Evolutionary conservation across 331 rosid species (phyloP), one percentile per base, ranked within the genome.

Genomic region (Acacia concinna): DNA sequence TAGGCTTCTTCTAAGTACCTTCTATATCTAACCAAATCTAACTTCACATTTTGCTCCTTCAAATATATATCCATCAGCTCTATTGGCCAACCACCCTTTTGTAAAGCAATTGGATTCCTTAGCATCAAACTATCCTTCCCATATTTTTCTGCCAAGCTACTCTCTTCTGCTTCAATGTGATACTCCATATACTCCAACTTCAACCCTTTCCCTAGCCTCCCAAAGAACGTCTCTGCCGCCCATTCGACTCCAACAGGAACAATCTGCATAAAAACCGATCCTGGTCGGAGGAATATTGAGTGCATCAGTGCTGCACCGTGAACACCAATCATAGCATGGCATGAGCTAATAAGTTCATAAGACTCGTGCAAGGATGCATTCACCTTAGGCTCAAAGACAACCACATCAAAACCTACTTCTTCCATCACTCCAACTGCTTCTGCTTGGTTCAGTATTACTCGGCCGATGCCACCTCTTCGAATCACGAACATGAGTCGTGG

Each of bases 241-340:
- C 83, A 84, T 0, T 64, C 63, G 0, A 38, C 7, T 37, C 90
- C 92, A 4, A 86, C 78, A 0, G 90, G 90, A 23, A 86, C 87
- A 63, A 88, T 83, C 6, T 86, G 90, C 6, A 86, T 20, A 4
- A 88, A 77, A 43, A 82, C 80, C 6, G 87, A 56, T 0, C 92
- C 84, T 0, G 85, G 86, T 5, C 75, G 74, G 0, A 88, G 80
- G 62, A 88, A 88, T 14, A 88, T 17, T 0, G 79, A 59, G 70
- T 86, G 90, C 0, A 88, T 82, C 0, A 88, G 74, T 0, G 79
- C 84, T 0, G 88, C 88, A 0, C 86, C 90, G 4, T 86, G 90
- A 9, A 88, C 76, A 0, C 88, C 90, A 0, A 86, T 25, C 85
- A 86, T 41, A 4, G 75, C 79, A 40, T 88, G 90, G 69, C 85